phyloP scores from a whole-genome alignment of 2,329 filamentous ascomycete genomes.

The Pseudodiploospora longispora region DNA sequence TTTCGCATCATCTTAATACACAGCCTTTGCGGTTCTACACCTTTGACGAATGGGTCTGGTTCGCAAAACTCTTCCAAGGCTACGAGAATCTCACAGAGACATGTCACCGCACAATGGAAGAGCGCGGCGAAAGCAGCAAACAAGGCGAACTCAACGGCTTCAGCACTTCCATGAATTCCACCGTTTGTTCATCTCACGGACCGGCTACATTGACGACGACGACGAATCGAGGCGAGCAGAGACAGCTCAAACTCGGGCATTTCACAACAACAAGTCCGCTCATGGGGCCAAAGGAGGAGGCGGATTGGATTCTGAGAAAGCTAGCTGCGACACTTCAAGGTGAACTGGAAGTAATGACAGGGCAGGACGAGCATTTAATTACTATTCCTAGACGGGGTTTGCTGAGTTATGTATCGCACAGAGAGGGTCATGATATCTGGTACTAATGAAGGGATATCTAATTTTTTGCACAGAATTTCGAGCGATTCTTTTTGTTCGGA shows the following conservation, averaged over 20 bases:
- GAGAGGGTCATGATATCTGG: too few relatives aligned
- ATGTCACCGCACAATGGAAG: neutral
- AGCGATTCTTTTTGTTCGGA: too few relatives aligned
- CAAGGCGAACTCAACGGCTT: slow-evolving; percentile 34
- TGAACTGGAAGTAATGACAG: too few relatives aligned
- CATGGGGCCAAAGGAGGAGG: neutral
- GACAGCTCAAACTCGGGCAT: neutral
- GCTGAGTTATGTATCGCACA: too few relatives aligned
- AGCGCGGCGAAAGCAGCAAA: slow-evolving; percentile 59
- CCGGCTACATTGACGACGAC: neutral
- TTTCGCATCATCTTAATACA: too few relatives aligned
- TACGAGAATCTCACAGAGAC: neutral
- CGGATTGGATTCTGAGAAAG: neutral
- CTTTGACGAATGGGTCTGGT: slow-evolving; percentile 84
- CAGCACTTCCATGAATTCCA: too few relatives aligned
- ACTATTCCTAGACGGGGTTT: too few relatives aligned
- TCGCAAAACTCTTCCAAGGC: slow-evolving; percentile 49
- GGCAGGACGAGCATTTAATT: too few relatives aligned
- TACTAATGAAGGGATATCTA: too few relatives aligned
- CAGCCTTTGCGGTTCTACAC: slow-evolving; percentile 49
- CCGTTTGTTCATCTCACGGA: too few relatives aligned
- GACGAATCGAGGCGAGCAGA: neutral
- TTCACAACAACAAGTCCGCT: neutral
- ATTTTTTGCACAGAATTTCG: too few relatives aligned
- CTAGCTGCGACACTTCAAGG: neutral